phyloP scores from a whole-genome alignment of 2,329 filamentous ascomycete genomes.

The Ophiostoma australiae region DNA sequence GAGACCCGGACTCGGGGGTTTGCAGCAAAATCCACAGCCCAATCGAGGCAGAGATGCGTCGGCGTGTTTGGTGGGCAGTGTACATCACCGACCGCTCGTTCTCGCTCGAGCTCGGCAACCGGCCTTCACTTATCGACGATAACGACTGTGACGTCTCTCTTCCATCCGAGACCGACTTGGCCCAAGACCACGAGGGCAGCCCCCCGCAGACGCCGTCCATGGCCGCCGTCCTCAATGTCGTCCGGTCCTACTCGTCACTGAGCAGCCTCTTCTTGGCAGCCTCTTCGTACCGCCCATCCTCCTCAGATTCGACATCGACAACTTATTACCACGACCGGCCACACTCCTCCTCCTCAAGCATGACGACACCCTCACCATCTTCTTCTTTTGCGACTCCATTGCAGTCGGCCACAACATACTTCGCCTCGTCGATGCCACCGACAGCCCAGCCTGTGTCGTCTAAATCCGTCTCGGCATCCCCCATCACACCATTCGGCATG shows the following conservation, averaged over 20 bases:
- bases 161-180: constrained; percentile 73
- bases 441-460: background rate
- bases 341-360: constrained; percentile 15
- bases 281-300: background rate
- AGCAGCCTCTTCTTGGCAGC: constrained; percentile 51
- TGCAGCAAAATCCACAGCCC: background rate
- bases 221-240: constrained; percentile 73
- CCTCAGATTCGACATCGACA: background rate
- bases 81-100: constrained; percentile 83
- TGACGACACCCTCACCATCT: constrained; percentile 18
- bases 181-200: constrained; percentile 48
- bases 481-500: background rate
- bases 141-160: constrained; percentile 80
- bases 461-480: background rate
- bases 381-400: constrained; percentile 11
- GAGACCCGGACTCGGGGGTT: constrained; percentile 50
- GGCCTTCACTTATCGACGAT: constrained; percentile 78
- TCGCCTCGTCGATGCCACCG: background rate
- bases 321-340: background rate
- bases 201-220: constrained; percentile 52
- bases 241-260: constrained; percentile 70
- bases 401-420: background rate
- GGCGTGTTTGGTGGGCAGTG: constrained; percentile 88
- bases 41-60: constrained; percentile 80
- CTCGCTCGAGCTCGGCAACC: constrained; percentile 67